Conservation (phyloP, 2,329 filamentous ascomycete species). For the Albophoma yamanashiensis region DNA sequence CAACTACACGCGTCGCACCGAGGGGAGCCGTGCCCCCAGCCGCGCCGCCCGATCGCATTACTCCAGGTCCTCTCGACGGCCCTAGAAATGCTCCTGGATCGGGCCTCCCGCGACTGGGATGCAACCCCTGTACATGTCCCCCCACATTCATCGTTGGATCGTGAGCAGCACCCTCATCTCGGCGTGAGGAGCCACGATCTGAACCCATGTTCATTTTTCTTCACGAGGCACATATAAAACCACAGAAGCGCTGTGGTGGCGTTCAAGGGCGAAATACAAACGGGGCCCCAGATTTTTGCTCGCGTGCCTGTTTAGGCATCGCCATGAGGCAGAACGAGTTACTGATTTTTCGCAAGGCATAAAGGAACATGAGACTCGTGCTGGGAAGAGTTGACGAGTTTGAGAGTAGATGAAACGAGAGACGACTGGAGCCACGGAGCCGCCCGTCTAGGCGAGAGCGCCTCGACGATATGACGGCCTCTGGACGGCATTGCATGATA, state of each 20-base stretch:
- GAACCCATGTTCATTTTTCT: not conserved
- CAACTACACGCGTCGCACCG: slow-evolving; percentile 19
- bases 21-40: slow-evolving; percentile 19
- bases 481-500: not conserved
- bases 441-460: not conserved
- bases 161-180: not conserved
- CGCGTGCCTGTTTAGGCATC: not conserved
- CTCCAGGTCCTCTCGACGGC: slow-evolving; percentile 13
- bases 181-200: not conserved
- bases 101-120: not conserved
- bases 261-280: not conserved
- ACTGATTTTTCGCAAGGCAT: not conserved
- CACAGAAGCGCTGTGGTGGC: not conserved
- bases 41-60: slow-evolving; percentile 20
- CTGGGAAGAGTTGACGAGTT: not conserved
- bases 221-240: not conserved
- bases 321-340: not conserved
- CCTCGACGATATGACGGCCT: not conserved
- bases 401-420: not conserved
- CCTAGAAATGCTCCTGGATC: slow-evolving; percentile 5
- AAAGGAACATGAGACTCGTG: not conserved
- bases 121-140: slow-evolving; percentile 6
- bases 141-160: not conserved
- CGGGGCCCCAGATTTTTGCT: not conserved
- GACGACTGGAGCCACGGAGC: not conserved